Percentiles rank a stretch among this genome's conserved stretches.
phyloP scores from a whole-genome alignment of 352 stramenopile genomes.

The Pythium insidiosum region DNA sequence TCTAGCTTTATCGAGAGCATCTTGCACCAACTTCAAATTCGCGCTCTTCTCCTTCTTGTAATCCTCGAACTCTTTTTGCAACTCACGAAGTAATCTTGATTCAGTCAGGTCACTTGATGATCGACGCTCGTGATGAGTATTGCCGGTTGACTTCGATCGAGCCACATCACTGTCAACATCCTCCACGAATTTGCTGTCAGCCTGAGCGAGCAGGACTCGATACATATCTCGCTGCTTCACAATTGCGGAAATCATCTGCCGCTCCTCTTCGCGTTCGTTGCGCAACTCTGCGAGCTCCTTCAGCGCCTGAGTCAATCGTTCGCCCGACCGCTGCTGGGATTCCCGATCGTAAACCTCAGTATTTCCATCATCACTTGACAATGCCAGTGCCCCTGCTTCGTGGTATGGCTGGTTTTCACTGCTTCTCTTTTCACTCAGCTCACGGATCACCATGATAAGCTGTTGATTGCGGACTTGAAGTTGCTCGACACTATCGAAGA shows the following conservation, averaged over 20 bases:
- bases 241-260: slow-evolving; percentile 89
- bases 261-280: slow-evolving; percentile 59
- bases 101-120: slow-evolving; percentile 28
- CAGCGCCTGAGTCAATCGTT: slow-evolving; percentile 46
- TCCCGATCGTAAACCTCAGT: too few relatives aligned
- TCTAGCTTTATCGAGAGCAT: slow-evolving; percentile 48
- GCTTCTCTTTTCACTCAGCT: slow-evolving; percentile 46
- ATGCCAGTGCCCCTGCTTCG: too few relatives aligned
- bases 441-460: slow-evolving; percentile 72
- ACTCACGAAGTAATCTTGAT: slow-evolving; percentile 32
- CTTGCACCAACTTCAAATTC: slow-evolving; percentile 56
- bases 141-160: not conserved
- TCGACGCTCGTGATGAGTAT: slow-evolving; percentile 11
- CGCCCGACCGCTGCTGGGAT: too few relatives aligned
- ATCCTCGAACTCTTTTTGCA: slow-evolving; percentile 66
- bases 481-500: slow-evolving; percentile 83
- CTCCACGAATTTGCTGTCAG: slow-evolving; percentile 68
- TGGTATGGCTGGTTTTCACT: slow-evolving; percentile 5
- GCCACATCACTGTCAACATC: not conserved
- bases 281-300: slow-evolving; percentile 81
- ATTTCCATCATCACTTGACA: slow-evolving; percentile 2
- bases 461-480: slow-evolving; percentile 91
- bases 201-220: slow-evolving; percentile 85
- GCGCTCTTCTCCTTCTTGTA: slow-evolving; percentile 76
- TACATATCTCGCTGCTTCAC: slow-evolving; percentile 97